A percentile compares a stretch with the other conserved stretches of the same genome.
phyloP scores from a whole-genome alignment of 2,329 filamentous ascomycete species.

The Nannizziopsis barbatae region DNA sequence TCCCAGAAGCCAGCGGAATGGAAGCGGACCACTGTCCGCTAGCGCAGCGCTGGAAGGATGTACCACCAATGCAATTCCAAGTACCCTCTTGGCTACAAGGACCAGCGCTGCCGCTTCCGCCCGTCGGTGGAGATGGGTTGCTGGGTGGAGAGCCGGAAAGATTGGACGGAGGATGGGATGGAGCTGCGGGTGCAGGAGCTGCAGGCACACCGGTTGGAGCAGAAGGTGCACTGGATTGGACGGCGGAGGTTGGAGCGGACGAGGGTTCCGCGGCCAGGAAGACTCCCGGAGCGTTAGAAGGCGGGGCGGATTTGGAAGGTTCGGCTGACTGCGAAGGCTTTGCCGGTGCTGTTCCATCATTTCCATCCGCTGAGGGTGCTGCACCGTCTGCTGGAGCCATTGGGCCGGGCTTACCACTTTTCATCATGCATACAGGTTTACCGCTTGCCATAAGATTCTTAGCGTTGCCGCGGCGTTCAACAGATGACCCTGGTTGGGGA shows the following conservation, averaged over 20 bases:
- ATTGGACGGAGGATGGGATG: background rate
- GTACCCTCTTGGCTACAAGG: constrained; percentile 43
- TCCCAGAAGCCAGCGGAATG: constrained; percentile 44
- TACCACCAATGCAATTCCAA: constrained; percentile 49
- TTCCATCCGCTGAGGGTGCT: constrained; percentile 19
- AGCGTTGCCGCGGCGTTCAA: constrained; percentile 40
- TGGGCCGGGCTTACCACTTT: constrained; percentile 23
- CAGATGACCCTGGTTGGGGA: constrained; percentile 53
- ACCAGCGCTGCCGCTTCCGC: constrained; percentile 11
- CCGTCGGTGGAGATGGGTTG: constrained; percentile 7
- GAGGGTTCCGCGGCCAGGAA: constrained; percentile 1
- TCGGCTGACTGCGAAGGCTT: background rate
- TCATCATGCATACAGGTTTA: constrained; percentile 21
- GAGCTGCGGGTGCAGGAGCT: background rate
- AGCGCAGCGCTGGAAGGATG: constrained; percentile 52
- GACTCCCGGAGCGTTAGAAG: constrained; percentile 3
- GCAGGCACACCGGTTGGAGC: constrained; percentile 7
- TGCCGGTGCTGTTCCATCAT: constrained; percentile 21
- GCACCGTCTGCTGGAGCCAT: constrained; percentile 23
- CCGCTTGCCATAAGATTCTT: constrained; percentile 27
- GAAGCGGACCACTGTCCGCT: constrained; percentile 44
- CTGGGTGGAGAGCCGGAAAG: background rate
- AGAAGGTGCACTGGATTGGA: constrained; percentile 11
- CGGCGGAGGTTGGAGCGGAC: background rate
- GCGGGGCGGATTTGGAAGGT: background rate